Conservation (phyloP, 331 rosid genomes). For the Malus hybrid region DNA sequence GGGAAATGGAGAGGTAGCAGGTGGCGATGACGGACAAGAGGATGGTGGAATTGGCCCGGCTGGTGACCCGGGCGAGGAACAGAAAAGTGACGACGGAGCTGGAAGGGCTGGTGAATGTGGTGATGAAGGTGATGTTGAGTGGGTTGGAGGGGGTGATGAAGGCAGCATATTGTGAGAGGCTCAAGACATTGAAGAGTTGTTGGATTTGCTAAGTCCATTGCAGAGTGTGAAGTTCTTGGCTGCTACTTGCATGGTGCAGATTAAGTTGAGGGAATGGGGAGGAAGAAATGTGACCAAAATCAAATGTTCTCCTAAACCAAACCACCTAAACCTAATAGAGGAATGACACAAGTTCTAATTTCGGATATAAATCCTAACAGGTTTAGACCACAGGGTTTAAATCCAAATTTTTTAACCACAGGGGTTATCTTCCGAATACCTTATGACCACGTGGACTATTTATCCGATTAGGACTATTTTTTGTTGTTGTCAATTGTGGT, state of each 20-base stretch:
- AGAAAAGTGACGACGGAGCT: neutral
- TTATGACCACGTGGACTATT: too few relatives aligned
- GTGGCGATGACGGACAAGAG: constrained; percentile 55
- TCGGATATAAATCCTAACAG: too few relatives aligned
- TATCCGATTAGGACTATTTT: too few relatives aligned
- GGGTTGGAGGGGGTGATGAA: constrained; percentile 64
- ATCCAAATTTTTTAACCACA: too few relatives aligned
- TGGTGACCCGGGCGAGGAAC: neutral
- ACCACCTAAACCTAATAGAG: neutral
- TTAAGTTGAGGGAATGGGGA: constrained; percentile 39
- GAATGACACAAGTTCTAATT: too few relatives aligned
- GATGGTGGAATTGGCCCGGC: constrained; percentile 33
- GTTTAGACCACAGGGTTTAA: too few relatives aligned
- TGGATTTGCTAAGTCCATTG: constrained; percentile 52
- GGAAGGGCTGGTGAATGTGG: constrained; percentile 29
- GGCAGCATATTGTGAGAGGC: constrained; percentile 68
- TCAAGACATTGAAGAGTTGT: constrained; percentile 52
- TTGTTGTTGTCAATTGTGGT: too few relatives aligned
- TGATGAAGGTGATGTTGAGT: constrained; percentile 27
- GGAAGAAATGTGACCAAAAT: neutral
- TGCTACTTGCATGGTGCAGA: constrained; percentile 27
- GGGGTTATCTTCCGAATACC: too few relatives aligned
- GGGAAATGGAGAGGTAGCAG: constrained; percentile 70
- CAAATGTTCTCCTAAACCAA: neutral
- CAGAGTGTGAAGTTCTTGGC: constrained; percentile 64